Evolutionary conservation across 306 rosid species (phyloP).

Genomic region (Fragaria iinumae): DNA sequence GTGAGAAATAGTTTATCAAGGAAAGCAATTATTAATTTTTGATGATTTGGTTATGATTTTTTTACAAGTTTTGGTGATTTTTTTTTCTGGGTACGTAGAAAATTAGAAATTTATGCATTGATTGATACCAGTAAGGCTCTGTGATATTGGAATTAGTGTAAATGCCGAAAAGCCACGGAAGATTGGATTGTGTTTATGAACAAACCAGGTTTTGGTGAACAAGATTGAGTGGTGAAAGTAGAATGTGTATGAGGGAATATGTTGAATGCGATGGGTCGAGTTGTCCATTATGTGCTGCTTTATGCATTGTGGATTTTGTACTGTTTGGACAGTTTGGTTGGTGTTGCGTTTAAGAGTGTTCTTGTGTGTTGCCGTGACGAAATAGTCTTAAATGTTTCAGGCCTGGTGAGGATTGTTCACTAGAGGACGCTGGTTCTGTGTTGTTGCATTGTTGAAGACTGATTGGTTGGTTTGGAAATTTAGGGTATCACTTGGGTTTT

Average conservation of each 20-base stretch:
- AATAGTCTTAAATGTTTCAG: slow-evolving; percentile 10
- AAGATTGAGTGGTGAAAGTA: neutral
- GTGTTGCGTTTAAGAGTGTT: neutral
- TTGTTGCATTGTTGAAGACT: slow-evolving; percentile 28
- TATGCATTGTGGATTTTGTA: neutral
- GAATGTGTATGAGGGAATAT: neutral
- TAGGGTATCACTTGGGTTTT: slow-evolving; percentile 24
- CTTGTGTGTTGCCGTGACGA: neutral
- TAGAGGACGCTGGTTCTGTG: slow-evolving; percentile 26
- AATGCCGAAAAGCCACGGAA: neutral
- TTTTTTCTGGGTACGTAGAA: neutral
- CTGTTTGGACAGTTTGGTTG: neutral
- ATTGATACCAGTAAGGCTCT: neutral
- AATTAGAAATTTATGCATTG: neutral
- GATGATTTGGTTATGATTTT: neutral
- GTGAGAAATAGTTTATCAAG: neutral
- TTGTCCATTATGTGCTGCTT: neutral
- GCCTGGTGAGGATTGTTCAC: slow-evolving; percentile 15
- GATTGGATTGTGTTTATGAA: neutral
- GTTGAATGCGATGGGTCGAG: neutral
- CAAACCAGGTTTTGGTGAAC: neutral
- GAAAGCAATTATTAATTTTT: neutral
- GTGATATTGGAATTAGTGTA: neutral
- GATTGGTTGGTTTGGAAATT: slow-evolving; percentile 19
- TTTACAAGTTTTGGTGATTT: neutral